Evolutionary conservation across 2,329 filamentous ascomycete species (phyloP), one percentile per base, ranked within the genome.

Genomic region (Penicillium polonicum): DNA sequence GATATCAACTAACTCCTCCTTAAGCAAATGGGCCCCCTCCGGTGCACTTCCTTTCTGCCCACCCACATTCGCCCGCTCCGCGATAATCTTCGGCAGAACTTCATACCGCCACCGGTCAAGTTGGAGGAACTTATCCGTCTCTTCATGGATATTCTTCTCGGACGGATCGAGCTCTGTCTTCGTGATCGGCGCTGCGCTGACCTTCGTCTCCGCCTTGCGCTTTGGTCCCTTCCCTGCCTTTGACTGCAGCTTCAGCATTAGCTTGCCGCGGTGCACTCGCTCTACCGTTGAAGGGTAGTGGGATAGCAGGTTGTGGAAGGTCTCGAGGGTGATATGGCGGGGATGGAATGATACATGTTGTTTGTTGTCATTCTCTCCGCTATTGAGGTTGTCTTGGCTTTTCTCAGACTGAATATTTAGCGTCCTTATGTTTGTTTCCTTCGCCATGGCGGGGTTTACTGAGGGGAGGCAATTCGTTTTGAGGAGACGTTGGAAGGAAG

Each of bases 71-170:
- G 48, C 39, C 44, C 68, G 52, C 48, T 56, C 55, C 31, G 55
- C 59, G 27, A 77, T 25, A 2, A 56, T 21, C 8, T 31, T 52
- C 0, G 75, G 74, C 19, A 78, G 58, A 13, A 38, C 60, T 25
- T 69, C 67, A 62, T 77, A 79, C 31, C 77, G 68, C 71, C 73
- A 77, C 10, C 52, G 45, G 62, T 79, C 76, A 27, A 78, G 59
- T 33, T 68, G 48, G 8, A 73, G 35, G 27, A 73, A 76, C 7
- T 63, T 66, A 0, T 66, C 52, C 33, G 68, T 53, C 38, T 69
- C 69, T 36, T 50, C 62, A 10, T 56, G 27, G 25, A 65, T 64
- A 9, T 54, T 35, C 29, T 59, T 53, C 25, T 65, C 51, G 0
- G 55, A 35, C 8, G 58, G 15, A 39, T 46, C 42, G 8, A 53